Evolutionary conservation across 106 monocot genomes (phyloP).

Genomic region (Allium fistulosum): DNA sequence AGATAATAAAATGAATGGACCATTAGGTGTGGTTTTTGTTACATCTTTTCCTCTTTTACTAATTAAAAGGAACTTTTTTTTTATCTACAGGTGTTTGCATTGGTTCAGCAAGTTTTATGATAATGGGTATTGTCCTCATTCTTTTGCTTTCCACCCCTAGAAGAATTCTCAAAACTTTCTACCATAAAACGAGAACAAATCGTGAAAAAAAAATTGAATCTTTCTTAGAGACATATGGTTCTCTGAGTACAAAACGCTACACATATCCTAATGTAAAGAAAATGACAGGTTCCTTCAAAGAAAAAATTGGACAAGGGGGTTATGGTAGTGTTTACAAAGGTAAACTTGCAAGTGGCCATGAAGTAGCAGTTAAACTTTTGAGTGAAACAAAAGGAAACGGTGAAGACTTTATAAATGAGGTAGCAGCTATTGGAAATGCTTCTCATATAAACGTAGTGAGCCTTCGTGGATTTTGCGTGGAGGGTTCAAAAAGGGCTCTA

Average conservation of each 20-base stretch:
- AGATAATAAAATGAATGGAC: too few relatives aligned
- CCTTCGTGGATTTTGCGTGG: slow-evolving; percentile 11
- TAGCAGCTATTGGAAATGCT: slow-evolving; percentile 13
- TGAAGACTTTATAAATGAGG: slow-evolving; percentile 24
- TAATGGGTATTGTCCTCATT: background rate
- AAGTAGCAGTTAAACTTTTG: slow-evolving; percentile 19
- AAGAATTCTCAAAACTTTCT: background rate
- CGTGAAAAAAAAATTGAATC: background rate
- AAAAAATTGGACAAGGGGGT: slow-evolving; percentile 20
- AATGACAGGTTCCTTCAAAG: slow-evolving; percentile 18
- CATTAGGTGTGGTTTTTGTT: too few relatives aligned
- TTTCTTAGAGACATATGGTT: background rate
- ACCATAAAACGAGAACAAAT: background rate
- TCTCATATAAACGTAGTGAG: slow-evolving; percentile 17
- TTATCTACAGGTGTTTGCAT: slow-evolving; percentile 1
- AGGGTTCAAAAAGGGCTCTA: slow-evolving; percentile 12
- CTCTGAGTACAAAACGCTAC: slow-evolving; percentile 9
- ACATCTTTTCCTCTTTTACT: too few relatives aligned
- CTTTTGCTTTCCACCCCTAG: background rate
- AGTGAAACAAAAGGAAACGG: slow-evolving; percentile 14
- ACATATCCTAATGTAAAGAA: slow-evolving; percentile 9
- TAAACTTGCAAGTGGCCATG: slow-evolving; percentile 9
- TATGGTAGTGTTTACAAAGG: slow-evolving; percentile 17
- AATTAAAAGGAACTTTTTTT: background rate
- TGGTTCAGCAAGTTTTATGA: background rate